Evolutionary conservation across 2,329 filamentous ascomycete genomes (phyloP).

Genomic region (Claviceps purpurea): DNA sequence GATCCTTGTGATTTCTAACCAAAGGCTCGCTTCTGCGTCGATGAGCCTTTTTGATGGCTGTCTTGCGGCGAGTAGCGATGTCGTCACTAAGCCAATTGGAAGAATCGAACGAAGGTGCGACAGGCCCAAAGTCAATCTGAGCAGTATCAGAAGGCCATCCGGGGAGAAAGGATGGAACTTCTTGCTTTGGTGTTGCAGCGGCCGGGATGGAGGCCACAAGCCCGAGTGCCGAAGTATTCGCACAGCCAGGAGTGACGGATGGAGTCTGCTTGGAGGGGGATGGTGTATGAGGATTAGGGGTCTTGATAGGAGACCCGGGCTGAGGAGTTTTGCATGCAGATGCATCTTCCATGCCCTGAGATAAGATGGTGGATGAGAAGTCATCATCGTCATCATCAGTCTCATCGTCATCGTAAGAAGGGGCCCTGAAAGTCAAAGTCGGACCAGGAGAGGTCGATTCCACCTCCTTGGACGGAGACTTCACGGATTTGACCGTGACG

Average conservation of each 20-base stretch:
- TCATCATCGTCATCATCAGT: background rate
- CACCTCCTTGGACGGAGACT: background rate
- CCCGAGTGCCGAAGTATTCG: conserved; percentile 9
- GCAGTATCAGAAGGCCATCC: conserved; percentile 6
- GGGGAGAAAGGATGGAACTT: conserved; percentile 7
- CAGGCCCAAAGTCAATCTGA: conserved; percentile 16
- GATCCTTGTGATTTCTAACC: conserved; percentile 13
- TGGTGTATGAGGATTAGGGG: background rate
- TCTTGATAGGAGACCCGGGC: background rate
- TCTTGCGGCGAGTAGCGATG: conserved; percentile 11
- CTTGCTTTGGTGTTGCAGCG: conserved; percentile 11
- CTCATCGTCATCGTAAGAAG: background rate
- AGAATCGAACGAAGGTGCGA: conserved; percentile 15
- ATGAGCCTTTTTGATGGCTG: conserved; percentile 11
- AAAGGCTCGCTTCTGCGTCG: conserved; percentile 24
- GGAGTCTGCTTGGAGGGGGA: background rate
- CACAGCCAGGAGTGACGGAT: background rate
- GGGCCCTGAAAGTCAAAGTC: background rate
- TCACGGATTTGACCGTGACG: background rate
- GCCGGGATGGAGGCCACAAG: conserved; percentile 12
- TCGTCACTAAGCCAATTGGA: conserved; percentile 16
- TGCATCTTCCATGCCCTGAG: background rate
- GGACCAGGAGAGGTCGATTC: background rate
- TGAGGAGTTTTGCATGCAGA: background rate
- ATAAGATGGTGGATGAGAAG: background rate